Base-by-base conservation (phyloP, 176 grass and related monocot genomes). In the Ensete ventricosum region DNA sequence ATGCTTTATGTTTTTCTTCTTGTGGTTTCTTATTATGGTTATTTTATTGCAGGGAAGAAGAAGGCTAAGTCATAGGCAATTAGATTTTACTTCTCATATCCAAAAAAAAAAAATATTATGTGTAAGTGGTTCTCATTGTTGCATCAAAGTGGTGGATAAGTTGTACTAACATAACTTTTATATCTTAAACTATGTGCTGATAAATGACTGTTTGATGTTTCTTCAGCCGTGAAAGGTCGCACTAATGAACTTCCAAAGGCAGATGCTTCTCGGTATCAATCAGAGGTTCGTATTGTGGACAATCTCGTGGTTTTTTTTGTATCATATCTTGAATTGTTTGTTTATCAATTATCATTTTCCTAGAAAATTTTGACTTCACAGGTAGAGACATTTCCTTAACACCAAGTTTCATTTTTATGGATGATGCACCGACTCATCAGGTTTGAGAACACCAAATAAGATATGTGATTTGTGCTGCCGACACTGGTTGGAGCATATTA, bases 11-110 rank as follows among this genome's bases (percentile, higher is more conserved):
- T 65, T 17, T 62, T 25, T 9, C 66, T 3, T 9, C 0, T 53
- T 23, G 20, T 77, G 23, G 49, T 65, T 9, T 9, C 53, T 52
- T 66, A 11, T 60, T 59, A 77, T 50, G 43, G 22, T 24, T 25
- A 14, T 77, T 24, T 16, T 26, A 66, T 65, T 25, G 13, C 20
- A 77, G 75, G 21, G 75, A 66, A 77, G 59, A 66, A 77, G 59
- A 77, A 77, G 75, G 75, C 24, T 23, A 77, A 64, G 66, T 65
- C 75, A 52, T 49, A 63, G 49, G 21, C 21, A 63, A 63, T 66
- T 77, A 26, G 49, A 64, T 77, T 11, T 12, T 66, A n/a, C 50
- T 14, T 53, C 22, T 64, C 58, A 52, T 21, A 25, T 77, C 11
- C 49, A 64, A 52, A 77, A 50, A 53, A 9, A 77, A 77, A 0